Evolutionary conservation across 2,329 filamentous ascomycete genomes (phyloP).

Genomic region (Pseudocercospora musae): DNA sequence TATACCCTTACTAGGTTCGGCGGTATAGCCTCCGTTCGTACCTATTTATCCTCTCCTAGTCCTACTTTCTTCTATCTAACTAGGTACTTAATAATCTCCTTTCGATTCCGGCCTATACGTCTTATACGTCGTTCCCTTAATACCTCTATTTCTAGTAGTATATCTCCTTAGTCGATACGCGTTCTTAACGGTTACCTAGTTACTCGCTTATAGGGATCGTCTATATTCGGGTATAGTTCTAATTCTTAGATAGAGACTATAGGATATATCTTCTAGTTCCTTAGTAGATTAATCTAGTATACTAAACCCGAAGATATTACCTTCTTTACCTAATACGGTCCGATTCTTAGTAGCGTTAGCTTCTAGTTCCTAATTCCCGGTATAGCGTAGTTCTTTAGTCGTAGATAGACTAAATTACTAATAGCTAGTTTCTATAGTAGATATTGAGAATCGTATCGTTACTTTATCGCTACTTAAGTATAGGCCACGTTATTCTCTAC

Average conservation of each 20-base stretch:
- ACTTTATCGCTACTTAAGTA: slow-evolving; percentile 1
- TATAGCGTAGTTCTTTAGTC: slow-evolving; percentile 1
- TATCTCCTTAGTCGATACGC: not conserved
- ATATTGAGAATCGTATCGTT: slow-evolving; percentile 1
- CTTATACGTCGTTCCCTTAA: not conserved
- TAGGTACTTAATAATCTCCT: not conserved
- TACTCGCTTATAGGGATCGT: not conserved
- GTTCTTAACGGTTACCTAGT: not conserved
- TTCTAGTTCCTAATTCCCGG: not conserved
- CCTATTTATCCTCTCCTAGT: no score
- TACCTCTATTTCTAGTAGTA: not conserved
- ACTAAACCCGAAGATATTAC: not conserved
- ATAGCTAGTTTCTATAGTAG: not conserved
- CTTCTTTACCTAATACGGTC: slow-evolving; percentile 1
- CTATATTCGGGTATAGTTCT: not conserved
- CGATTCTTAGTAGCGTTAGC: not conserved
- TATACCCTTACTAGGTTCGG: no score
- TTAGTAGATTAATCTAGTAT: slow-evolving; percentile 7
- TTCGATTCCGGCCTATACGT: no score
- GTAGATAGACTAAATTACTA: not conserved
- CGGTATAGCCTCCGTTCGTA: no score
- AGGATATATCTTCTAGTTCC: not conserved
- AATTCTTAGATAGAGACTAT: slow-evolving; percentile 5
- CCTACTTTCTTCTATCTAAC: no score
- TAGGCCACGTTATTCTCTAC: not conserved